A percentile compares a stretch with the other conserved stretches of the same genome.
Evolutionary conservation across 345 rosid species (phyloP).

Genomic region (Gossypium raimondii): DNA sequence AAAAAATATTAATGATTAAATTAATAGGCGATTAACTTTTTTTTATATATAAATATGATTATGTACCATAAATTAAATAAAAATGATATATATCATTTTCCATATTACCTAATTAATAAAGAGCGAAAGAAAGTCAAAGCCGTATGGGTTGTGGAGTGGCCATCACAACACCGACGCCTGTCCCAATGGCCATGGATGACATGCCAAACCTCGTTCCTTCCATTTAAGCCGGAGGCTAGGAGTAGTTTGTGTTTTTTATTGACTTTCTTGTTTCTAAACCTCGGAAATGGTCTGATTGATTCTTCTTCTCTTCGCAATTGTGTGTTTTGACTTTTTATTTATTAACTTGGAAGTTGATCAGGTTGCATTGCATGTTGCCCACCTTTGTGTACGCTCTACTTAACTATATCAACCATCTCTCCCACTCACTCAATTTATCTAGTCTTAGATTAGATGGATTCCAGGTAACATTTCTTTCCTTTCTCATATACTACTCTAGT

Average conservation of each 20-base stretch:
- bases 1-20: no score
- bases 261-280: constrained; percentile 10
- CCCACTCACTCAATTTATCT: background rate
- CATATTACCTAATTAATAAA: no score
- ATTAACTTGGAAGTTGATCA: background rate
- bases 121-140: constrained; percentile 19
- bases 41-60: no score
- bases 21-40: no score
- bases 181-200: background rate
- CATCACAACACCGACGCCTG: constrained; percentile 19
- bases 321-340: constrained; percentile 31
- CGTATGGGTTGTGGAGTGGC: background rate
- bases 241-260: background rate
- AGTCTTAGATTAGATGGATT: background rate
- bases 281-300: constrained; percentile 20
- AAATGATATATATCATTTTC: no score
- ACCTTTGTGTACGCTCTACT: no score
- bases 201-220: background rate
- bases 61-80: no score
- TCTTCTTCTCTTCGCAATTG: background rate
- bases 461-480: background rate
- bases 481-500: background rate
- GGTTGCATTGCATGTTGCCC: background rate
- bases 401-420: background rate
- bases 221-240: background rate